phyloP scores from a whole-genome alignment of 257 asterid genomes.

The Agastache rugosa region DNA sequence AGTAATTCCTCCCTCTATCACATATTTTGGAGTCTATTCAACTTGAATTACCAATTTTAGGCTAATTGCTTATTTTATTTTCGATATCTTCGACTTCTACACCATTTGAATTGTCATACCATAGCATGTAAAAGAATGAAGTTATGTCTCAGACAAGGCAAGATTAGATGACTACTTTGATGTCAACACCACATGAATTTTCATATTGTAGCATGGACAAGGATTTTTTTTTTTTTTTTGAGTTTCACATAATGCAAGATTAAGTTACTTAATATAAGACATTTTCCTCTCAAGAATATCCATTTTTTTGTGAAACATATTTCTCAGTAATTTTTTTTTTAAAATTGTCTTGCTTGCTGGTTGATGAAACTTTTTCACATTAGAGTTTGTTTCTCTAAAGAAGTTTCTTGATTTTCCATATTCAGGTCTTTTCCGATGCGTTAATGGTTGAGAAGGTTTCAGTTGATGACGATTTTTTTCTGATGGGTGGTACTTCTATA shows the following conservation, averaged over 20 bases:
- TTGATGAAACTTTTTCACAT: constrained; percentile 8
- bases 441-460: constrained; percentile 72
- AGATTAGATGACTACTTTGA: background rate
- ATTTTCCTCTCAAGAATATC: background rate
- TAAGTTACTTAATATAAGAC: background rate
- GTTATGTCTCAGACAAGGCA: background rate
- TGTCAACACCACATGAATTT: background rate
- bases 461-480: constrained; percentile 72
- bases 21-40: background rate
- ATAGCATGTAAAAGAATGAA: background rate
- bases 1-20: background rate
- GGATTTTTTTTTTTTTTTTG: too few species aligned
- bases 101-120: background rate
- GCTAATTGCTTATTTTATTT: background rate
- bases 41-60: background rate
- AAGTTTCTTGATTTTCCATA: constrained; percentile 33
- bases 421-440: constrained; percentile 79
- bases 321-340: background rate
- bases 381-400: constrained; percentile 17
- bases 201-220: background rate
- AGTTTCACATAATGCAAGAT: constrained; percentile 9
- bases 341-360: constrained; percentile 21
- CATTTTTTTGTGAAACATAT: constrained; percentile 1
- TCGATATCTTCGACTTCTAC: constrained; percentile 1
- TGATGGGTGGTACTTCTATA: constrained; percentile 86